These are phyloP conservation scores for Solanum chmielewskii DNA, from an alignment of 257 asterid genomes.

Conservation along the genomic window DNA sequence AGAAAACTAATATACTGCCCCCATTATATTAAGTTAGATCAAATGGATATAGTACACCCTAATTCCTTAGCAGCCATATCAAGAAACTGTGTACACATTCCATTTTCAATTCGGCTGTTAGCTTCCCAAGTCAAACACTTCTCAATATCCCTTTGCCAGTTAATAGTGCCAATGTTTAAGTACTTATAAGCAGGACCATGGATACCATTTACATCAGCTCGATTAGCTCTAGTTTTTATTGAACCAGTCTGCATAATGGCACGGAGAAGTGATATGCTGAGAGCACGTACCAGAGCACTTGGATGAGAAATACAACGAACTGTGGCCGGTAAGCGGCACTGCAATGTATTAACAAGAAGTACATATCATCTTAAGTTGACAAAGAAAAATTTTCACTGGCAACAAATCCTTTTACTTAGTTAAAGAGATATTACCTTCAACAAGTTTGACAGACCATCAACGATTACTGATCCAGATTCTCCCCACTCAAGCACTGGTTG, in stretches of 20 bases:
- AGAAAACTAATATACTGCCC: not conserved
- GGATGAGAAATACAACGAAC: constrained; percentile 88
- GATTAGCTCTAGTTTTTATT: constrained; percentile 27
- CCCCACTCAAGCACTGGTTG: constrained; percentile 93
- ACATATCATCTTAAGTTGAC: not conserved
- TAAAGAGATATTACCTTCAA: constrained; percentile 49
- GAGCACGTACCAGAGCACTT: constrained; percentile 96
- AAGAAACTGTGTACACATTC: constrained; percentile 59
- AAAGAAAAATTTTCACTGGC: not conserved
- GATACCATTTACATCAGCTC: constrained; percentile 20
- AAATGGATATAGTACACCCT: constrained; percentile 58
- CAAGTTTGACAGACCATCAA: constrained; percentile 83
- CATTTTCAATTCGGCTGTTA: constrained; percentile 69
- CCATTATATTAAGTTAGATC: not conserved
- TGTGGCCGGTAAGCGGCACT: constrained; percentile 94
- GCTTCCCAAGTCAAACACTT: constrained; percentile 93
- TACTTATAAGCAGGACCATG: constrained; percentile 40
- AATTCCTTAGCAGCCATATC: constrained; percentile 79
- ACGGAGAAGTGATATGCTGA: constrained; percentile 86
- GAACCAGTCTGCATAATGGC: constrained; percentile 60
- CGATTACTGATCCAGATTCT: constrained; percentile 79
- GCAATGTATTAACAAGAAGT: constrained; percentile 8
- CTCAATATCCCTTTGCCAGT: constrained; percentile 71
- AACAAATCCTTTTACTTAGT: not conserved
- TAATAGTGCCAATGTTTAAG: constrained; percentile 31